Evolutionary conservation across 306 rosid species (phyloP).

Genomic region (Quercus dentata): DNA sequence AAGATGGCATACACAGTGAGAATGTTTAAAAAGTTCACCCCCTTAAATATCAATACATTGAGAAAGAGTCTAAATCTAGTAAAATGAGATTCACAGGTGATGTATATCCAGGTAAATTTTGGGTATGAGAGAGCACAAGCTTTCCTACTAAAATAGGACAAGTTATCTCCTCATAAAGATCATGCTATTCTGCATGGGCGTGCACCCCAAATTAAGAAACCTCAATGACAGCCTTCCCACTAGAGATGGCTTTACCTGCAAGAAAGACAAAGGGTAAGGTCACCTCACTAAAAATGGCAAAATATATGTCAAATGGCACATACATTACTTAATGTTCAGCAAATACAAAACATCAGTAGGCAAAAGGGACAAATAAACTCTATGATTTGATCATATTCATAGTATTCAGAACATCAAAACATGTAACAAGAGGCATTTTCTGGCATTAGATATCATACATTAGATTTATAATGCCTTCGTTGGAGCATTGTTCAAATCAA

Average conservation of each 20-base stretch:
- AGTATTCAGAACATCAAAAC: not conserved
- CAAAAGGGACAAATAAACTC: not conserved
- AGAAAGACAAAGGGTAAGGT: conserved; percentile 17
- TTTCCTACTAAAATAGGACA: conserved; percentile 50
- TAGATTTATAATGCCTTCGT: not conserved
- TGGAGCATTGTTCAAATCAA: too few relatives aligned
- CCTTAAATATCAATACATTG: not conserved
- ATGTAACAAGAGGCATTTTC: not conserved
- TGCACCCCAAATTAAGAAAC: conserved; percentile 64
- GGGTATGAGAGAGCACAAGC: conserved; percentile 71
- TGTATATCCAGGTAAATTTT: conserved; percentile 60
- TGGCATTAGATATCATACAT: not conserved
- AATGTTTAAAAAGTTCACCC: not conserved
- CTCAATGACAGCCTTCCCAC: conserved; percentile 60
- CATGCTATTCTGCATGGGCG: conserved; percentile 58
- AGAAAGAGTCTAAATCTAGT: conserved; percentile 2
- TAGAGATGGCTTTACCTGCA: conserved; percentile 46
- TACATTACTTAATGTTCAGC: not conserved
- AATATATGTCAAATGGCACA: not conserved
- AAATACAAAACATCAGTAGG: not conserved
- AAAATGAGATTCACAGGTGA: conserved; percentile 70
- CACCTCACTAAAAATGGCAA: conserved; percentile 7
- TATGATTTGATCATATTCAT: not conserved
- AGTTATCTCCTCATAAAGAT: conserved; percentile 49
- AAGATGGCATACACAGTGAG: not conserved